Conservation (phyloP, 331 rosid species). For the Prunus yedoensis region DNA sequence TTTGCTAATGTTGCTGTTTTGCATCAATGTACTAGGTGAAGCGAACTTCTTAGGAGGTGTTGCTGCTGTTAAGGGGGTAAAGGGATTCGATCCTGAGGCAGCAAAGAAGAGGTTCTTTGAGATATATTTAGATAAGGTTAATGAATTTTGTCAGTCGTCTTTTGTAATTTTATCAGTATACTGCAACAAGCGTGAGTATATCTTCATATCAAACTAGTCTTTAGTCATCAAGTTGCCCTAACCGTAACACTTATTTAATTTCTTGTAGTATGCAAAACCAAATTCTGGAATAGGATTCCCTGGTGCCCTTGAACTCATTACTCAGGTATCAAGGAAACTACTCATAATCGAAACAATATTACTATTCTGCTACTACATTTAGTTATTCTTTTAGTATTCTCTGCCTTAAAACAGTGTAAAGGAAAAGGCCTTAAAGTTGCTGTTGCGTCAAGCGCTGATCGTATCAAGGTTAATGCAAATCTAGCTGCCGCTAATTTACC, state of each 20-base stretch:
- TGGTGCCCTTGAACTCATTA: slow-evolving; percentile 87
- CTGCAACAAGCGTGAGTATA: background rate
- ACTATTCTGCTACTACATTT: slow-evolving; percentile 20
- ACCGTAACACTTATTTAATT: slow-evolving; percentile 9
- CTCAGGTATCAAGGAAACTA: slow-evolving; percentile 52
- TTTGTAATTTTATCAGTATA: background rate
- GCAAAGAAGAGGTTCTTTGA: slow-evolving; percentile 91
- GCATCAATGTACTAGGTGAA: slow-evolving; percentile 56
- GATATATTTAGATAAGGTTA: slow-evolving; percentile 84
- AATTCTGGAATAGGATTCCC: slow-evolving; percentile 95
- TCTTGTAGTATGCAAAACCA: slow-evolving; percentile 87
- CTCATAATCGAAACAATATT: slow-evolving; percentile 15
- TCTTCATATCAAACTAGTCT: background rate
- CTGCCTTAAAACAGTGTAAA: slow-evolving; percentile 62
- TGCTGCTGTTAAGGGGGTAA: slow-evolving; percentile 79
- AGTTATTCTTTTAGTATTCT: slow-evolving; percentile 22
- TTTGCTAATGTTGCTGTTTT: background rate
- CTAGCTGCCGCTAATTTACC: slow-evolving; percentile 89
- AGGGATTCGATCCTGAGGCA: slow-evolving; percentile 69
- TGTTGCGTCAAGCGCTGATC: slow-evolving; percentile 99
- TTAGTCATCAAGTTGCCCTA: background rate
- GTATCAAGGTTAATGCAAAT: slow-evolving; percentile 95
- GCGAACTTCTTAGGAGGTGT: slow-evolving; percentile 97
- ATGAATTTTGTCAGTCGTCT: background rate
- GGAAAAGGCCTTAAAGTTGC: slow-evolving; percentile 95